These are phyloP conservation scores for Ensete glaucum DNA, from an alignment of 176 grass and related monocot genomes.

Conservation along the genomic window DNA sequence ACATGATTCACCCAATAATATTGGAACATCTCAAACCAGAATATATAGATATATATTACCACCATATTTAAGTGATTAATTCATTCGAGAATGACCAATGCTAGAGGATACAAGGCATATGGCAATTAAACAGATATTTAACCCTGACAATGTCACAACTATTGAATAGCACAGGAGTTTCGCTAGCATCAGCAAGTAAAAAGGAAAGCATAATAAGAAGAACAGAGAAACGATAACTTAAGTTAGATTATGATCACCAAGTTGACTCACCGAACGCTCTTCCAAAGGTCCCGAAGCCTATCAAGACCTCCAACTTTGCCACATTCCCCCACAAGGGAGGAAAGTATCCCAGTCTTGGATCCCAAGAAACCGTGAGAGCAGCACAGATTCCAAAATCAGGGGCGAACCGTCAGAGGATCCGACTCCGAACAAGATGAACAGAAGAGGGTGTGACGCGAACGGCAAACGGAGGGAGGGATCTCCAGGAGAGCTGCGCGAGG, in stretches of 20 bases:
- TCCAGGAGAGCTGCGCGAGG: background rate
- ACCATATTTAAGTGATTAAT: no score
- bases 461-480: background rate
- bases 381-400: background rate
- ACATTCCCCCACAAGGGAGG: constrained; percentile 1
- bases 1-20: no score
- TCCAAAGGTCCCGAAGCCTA: background rate
- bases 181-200: background rate
- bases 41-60: no score
- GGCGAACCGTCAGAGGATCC: background rate
- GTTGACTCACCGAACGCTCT: background rate
- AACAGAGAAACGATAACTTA: constrained; percentile 12
- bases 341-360: background rate
- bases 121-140: background rate
- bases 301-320: constrained; percentile 2
- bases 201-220: background rate
- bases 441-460: background rate
- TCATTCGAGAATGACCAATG: no score
- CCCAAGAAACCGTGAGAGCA: background rate
- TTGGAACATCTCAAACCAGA: no score
- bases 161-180: background rate
- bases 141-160: background rate
- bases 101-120: no score
- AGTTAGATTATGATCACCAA: background rate
- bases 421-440: background rate